Evolutionary conservation across 805 yeast genomes (phyloP).

Genomic region (Barnettozyma californica): DNA sequence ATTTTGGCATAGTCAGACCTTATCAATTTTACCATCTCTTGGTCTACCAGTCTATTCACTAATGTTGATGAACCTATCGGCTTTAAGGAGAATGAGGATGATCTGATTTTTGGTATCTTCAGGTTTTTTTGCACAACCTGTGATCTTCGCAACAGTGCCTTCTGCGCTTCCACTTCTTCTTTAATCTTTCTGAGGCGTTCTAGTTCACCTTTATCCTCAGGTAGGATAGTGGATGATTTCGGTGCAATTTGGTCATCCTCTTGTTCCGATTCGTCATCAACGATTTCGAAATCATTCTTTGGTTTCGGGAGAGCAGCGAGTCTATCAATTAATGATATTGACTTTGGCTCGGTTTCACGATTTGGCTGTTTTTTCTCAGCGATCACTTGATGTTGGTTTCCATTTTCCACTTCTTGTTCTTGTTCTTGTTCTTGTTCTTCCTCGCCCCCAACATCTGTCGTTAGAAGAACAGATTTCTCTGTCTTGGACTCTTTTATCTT

Average conservation of each 20-base stretch:
- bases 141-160: constrained; percentile 36
- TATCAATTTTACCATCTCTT: constrained; percentile 33
- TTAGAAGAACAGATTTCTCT: constrained; percentile 31
- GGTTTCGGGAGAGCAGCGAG: constrained; percentile 36
- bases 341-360: neutral
- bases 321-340: constrained; percentile 11
- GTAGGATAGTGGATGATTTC: neutral
- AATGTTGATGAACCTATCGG: neutral
- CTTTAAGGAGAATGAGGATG: neutral
- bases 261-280: constrained; percentile 28
- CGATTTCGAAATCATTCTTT: constrained; percentile 42
- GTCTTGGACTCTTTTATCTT: constrained; percentile 34
- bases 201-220: constrained; percentile 21
- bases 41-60: constrained; percentile 18
- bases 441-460: constrained; percentile 10
- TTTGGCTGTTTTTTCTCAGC: neutral
- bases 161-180: constrained; percentile 11
- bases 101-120: constrained; percentile 34
- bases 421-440: constrained; percentile 4
- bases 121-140: constrained; percentile 42
- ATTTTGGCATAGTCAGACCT: constrained; percentile 37
- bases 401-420: too few relatives aligned
- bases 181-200: constrained; percentile 13
- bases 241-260: neutral
- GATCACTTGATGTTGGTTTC: neutral